phyloP scores from a whole-genome alignment of 306 rosid genomes.

The Albizia julibrissin region DNA sequence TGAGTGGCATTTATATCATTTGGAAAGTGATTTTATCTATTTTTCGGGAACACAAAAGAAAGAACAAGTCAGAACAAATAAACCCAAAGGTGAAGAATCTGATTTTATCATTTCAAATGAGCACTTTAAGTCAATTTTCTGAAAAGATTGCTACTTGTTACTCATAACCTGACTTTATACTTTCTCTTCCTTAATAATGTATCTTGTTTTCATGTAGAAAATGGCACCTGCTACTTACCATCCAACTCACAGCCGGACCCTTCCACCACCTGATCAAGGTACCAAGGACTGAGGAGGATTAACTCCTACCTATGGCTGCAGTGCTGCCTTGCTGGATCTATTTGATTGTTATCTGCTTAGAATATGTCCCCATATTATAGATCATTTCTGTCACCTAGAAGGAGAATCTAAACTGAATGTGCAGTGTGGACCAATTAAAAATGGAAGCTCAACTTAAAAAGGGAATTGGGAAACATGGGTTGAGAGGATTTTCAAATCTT shows the following conservation, averaged over 20 bases:
- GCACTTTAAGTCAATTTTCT: not conserved
- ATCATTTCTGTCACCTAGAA: slow-evolving; percentile 21
- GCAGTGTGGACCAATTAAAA: not conserved
- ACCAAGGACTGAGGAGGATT: slow-evolving; percentile 11
- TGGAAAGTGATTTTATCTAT: slow-evolving; percentile 6
- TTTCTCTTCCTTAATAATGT: slow-evolving; percentile 19
- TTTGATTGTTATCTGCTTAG: slow-evolving; percentile 34
- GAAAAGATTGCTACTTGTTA: slow-evolving; percentile 7
- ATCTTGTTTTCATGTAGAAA: slow-evolving; percentile 52
- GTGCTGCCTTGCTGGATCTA: slow-evolving; percentile 8
- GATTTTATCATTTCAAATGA: slow-evolving; percentile 1
- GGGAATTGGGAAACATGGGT: not conserved
- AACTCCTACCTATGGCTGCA: slow-evolving; percentile 13
- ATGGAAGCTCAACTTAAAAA: not conserved
- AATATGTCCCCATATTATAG: slow-evolving; percentile 8
- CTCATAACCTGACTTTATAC: slow-evolving; percentile 9
- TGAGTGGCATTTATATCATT: not conserved
- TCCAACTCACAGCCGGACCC: slow-evolving; percentile 75
- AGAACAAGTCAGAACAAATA: not conserved
- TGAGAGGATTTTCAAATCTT: slow-evolving; percentile 4
- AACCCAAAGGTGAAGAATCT: not conserved
- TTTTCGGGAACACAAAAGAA: not conserved
- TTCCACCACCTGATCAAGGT: slow-evolving; percentile 97
- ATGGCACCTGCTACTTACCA: slow-evolving; percentile 76
- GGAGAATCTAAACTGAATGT: slow-evolving; percentile 20